A percentile compares a stretch with the other conserved stretches of the same genome.
phyloP scores from a whole-genome alignment of 495 filamentous ascomycete genomes.

The Aspergillus leporis region DNA sequence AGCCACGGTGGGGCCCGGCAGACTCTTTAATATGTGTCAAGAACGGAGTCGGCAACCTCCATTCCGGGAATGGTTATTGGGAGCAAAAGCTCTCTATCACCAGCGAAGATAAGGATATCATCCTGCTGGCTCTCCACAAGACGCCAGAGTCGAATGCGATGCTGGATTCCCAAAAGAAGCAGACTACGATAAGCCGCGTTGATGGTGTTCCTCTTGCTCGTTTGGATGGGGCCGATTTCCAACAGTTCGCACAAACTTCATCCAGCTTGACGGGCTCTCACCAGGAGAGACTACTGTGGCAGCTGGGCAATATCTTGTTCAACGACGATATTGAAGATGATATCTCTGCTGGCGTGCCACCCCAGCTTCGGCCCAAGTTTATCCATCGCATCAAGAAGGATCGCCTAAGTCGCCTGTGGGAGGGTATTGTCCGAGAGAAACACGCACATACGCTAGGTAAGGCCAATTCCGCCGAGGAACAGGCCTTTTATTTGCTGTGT shows the following conservation, averaged over 20 bases:
- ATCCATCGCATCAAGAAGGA: slow-evolving; percentile 56
- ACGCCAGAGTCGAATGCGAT: slow-evolving; percentile 30
- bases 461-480: slow-evolving; percentile 68
- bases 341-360: slow-evolving; percentile 44
- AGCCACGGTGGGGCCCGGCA: slow-evolving; percentile 76
- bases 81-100: slow-evolving; percentile 36
- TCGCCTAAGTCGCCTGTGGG: slow-evolving; percentile 48
- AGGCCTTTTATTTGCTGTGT: slow-evolving; percentile 76
- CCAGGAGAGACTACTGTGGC: slow-evolving; percentile 45
- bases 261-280: slow-evolving; percentile 26
- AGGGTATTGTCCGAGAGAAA: slow-evolving; percentile 47
- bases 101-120: slow-evolving; percentile 40
- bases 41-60: slow-evolving; percentile 25
- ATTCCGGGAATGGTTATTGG: slow-evolving; percentile 33
- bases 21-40: slow-evolving; percentile 68
- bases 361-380: slow-evolving; percentile 40
- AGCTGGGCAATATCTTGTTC: slow-evolving; percentile 81
- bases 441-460: slow-evolving; percentile 48
- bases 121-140: slow-evolving; percentile 30
- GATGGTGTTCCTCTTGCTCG: slow-evolving; percentile 44
- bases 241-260: slow-evolving; percentile 36
- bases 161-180: slow-evolving; percentile 38
- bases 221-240: slow-evolving; percentile 33
- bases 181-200: slow-evolving; percentile 36
- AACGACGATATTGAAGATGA: slow-evolving; percentile 60